Evolutionary conservation across 371 early-diverging fungal species (phyloP).

Genomic region (Dichotomocladium elegans): DNA sequence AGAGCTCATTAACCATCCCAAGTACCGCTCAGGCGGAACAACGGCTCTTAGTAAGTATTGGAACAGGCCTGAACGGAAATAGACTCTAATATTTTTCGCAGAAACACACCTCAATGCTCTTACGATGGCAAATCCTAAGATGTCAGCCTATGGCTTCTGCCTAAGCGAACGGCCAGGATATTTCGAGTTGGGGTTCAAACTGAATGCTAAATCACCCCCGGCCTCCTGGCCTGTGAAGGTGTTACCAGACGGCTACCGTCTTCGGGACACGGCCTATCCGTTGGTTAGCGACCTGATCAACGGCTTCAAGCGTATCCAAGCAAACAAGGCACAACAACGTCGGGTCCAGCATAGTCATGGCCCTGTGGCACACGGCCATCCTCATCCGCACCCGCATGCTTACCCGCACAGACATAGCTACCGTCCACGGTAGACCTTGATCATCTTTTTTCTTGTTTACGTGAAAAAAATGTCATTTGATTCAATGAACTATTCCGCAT

Average conservation of each 20-base stretch:
- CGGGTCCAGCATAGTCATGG: conserved; percentile 1
- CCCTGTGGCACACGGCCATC: not conserved
- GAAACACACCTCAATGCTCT: conserved; percentile 32
- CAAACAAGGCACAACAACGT: conserved; percentile 15
- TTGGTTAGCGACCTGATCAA: conserved; percentile 58
- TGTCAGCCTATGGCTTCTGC: conserved; percentile 58
- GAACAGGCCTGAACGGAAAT: not conserved
- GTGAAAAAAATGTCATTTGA: not conserved
- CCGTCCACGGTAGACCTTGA: not conserved
- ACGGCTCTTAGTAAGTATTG: conserved; percentile 25
- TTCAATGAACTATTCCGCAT: not conserved
- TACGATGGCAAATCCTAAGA: conserved; percentile 47
- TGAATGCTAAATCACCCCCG: conserved; percentile 31
- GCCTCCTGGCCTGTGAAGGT: conserved; percentile 54
- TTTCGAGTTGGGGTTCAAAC: conserved; percentile 48
- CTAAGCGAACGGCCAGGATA: conserved; percentile 47
- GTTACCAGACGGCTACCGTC: conserved; percentile 57
- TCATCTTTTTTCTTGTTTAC: not conserved
- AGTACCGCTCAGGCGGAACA: conserved; percentile 49
- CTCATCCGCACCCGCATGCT: not conserved
- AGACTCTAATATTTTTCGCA: not conserved
- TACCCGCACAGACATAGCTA: not conserved
- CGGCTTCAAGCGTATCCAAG: conserved; percentile 57
- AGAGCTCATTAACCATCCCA: conserved; percentile 59
- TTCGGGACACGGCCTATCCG: conserved; percentile 55